These are phyloP conservation scores for Calonectria ilicicola DNA, from an alignment of 2,329 filamentous ascomycete species.

Conservation along the genomic window DNA sequence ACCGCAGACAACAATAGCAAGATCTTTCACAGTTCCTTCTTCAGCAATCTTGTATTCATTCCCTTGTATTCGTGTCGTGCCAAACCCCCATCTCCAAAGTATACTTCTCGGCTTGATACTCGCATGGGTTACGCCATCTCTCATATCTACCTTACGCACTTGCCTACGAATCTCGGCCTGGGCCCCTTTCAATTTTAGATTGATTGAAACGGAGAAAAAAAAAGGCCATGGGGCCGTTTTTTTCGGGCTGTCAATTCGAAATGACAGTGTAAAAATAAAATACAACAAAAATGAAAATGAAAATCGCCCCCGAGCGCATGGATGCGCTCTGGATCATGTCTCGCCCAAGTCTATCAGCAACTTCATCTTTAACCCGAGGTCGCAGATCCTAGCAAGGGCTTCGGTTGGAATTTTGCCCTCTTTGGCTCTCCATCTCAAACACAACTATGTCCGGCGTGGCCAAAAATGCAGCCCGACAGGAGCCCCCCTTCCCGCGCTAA, in stretches of 20 bases:
- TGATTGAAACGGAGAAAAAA: too few species aligned
- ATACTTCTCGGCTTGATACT: background rate
- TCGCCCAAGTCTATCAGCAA: background rate
- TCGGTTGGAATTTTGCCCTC: background rate
- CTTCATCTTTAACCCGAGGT: slow-evolving; percentile 8
- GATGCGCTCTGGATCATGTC: slow-evolving; percentile 5
- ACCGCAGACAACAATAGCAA: background rate
- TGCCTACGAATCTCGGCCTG: background rate
- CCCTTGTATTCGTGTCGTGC: background rate
- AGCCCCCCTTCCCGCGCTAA: slow-evolving; percentile 14
- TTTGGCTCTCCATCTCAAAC: background rate
- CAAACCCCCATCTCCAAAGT: background rate
- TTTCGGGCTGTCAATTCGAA: background rate
- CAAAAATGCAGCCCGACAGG: slow-evolving; percentile 17
- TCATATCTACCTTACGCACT: background rate
- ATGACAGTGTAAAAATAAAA: background rate
- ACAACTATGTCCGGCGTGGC: slow-evolving; percentile 3
- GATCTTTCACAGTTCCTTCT: background rate
- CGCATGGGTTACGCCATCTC: background rate
- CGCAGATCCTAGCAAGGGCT: slow-evolving; percentile 5
- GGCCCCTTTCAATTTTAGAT: background rate
- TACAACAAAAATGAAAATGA: background rate
- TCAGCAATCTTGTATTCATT: background rate
- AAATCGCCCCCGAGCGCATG: background rate
- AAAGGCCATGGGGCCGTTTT: background rate